Base-by-base conservation (phyloP, 176 grass and related monocot genomes). In the Musa itinerans region DNA sequence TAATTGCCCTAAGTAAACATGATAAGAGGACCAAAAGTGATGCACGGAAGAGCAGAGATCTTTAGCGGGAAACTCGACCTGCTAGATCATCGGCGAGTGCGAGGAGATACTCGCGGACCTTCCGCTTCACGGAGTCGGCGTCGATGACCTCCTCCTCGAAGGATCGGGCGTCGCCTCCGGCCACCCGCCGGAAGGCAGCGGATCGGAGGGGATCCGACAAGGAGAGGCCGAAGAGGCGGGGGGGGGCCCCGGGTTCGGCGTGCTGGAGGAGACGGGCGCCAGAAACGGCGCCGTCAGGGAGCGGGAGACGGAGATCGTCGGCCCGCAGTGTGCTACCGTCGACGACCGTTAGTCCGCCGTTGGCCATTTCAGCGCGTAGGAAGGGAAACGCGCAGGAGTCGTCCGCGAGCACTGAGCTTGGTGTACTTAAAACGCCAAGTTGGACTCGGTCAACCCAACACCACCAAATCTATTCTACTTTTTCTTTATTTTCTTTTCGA, bases 31-130 rank as follows among this genome's bases (percentile, higher is more conserved):
- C 12, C 19, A 19, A 13, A 61, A 15, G 15, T 61, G 19, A 15
- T 3, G 56, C 12, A 15, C 19, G 56, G 12, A 61, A 61, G 12
- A 16, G 2, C 17, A 70, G 50, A 8, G 68, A 70, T 19, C 16
- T 49, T 10, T 50, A 51, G 68, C 17, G 68, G 43, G 15, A 19
- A 49, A 17, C 43, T 70, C 2, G 11, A 74, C 71, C 71, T 74
- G 52, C 53, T 56, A 74, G 71, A 13, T 26, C 71, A 17, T 74
- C 71, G 13, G 71, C 71, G 14, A 74, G 71, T 19, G 71, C 23
- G 22, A 74, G 20, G 71, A 74, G 71, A 53, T 74, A 74, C 51
- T 74, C 52, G 10, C 53, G 11, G 52, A 74, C 51, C 52, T 74
- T 74, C 22, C 27, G 12, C 71, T 27, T 74, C n/a, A 15, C 3